Conservation (phyloP, 2,329 filamentous ascomycete genomes). For the Phaeosphaeria sp. region DNA sequence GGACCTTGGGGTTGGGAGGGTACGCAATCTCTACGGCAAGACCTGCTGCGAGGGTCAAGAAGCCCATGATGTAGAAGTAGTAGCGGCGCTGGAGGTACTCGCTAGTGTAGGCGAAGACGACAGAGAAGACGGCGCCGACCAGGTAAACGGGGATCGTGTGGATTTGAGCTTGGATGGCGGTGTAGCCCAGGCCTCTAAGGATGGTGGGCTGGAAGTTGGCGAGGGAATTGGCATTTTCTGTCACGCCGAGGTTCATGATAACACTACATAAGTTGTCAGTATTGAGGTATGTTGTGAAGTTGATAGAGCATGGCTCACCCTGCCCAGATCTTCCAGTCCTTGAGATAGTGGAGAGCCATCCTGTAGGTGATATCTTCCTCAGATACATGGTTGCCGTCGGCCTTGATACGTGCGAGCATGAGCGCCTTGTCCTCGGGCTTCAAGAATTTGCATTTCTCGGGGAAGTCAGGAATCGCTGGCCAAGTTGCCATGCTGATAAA, state of each 20-base stretch:
- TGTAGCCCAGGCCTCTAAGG: conserved; percentile 45
- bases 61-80: conserved; percentile 39
- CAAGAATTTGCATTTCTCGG: conserved; percentile 58
- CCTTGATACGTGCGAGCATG: conserved; percentile 58
- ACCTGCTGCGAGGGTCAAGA: conserved; percentile 52
- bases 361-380: conserved; percentile 57
- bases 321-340: conserved; percentile 64
- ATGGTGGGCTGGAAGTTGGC: conserved; percentile 45
- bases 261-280: conserved; percentile 18
- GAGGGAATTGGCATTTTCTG: conserved; percentile 42
- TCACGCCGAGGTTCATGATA: conserved; percentile 35
- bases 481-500: conserved; percentile 55
- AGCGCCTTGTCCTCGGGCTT: conserved; percentile 59
- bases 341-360: conserved; percentile 50
- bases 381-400: conserved; percentile 54
- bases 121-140: conserved; percentile 35
- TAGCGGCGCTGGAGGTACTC: conserved; percentile 37
- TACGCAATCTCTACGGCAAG: conserved; percentile 59
- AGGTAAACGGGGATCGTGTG: conserved; percentile 46
- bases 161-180: conserved; percentile 40
- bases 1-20: conserved; percentile 45
- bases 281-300: neutral
- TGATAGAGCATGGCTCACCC: conserved; percentile 54
- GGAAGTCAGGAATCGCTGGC: conserved; percentile 58
- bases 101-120: conserved; percentile 36